These are phyloP conservation scores for Eremothecium cymbalariae DNA, from an alignment of 1,139 yeast species.

Conservation along the genomic window DNA sequence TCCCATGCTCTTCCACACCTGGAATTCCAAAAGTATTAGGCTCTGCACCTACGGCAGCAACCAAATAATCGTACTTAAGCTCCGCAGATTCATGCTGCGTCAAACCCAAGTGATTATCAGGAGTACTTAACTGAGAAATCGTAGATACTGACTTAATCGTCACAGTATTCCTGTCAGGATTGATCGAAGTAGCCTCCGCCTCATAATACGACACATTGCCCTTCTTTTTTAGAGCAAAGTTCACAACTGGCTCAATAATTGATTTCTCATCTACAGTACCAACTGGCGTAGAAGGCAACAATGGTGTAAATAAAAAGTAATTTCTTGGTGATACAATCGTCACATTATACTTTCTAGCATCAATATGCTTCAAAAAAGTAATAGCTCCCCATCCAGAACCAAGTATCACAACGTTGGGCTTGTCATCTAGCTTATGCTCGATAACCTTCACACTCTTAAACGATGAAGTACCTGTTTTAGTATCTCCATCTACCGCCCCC, in stretches of 20 bases:
- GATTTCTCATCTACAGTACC: constrained; percentile 89
- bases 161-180: constrained; percentile 55
- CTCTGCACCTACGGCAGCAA: constrained; percentile 86
- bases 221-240: constrained; percentile 61
- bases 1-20: constrained; percentile 82
- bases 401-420: constrained; percentile 45
- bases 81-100: constrained; percentile 33
- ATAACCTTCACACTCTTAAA: constrained; percentile 35
- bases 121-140: constrained; percentile 35
- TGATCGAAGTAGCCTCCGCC: constrained; percentile 83
- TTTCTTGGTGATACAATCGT: constrained; percentile 88
- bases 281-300: constrained; percentile 88
- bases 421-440: constrained; percentile 28
- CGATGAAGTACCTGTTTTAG: constrained; percentile 35
- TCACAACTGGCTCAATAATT: constrained; percentile 77
- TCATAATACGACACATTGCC: constrained; percentile 82
- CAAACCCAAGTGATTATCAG: constrained; percentile 32
- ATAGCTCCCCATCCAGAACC: constrained; percentile 97
- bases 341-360: constrained; percentile 79
- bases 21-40: constrained; percentile 91
- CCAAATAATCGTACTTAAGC: constrained; percentile 61
- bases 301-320: constrained; percentile 88
- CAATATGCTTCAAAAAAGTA: constrained; percentile 72
- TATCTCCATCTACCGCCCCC: too few relatives aligned
- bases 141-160: constrained; percentile 40